A percentile compares a stretch with the other conserved stretches of the same genome.
Conservation (phyloP, 331 rosid genomes). For the Malus hybrid region DNA sequence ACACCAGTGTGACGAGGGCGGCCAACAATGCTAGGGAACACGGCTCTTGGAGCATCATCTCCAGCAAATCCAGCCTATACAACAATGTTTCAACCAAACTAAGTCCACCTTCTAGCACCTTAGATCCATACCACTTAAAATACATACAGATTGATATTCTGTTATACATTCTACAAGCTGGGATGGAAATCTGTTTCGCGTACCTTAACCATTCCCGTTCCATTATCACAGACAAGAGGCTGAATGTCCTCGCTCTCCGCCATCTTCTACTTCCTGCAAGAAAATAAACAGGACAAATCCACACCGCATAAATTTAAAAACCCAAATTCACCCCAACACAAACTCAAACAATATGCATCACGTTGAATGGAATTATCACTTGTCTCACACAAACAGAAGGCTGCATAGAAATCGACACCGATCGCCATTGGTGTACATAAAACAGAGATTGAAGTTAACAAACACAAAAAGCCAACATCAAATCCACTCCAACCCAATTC, state of each 20-base stretch:
- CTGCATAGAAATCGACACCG: neutral
- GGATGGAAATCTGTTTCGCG: neutral
- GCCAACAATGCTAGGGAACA: slow-evolving; percentile 20
- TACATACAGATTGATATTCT: neutral
- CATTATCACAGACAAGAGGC: slow-evolving; percentile 39
- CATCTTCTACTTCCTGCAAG: slow-evolving; percentile 24
- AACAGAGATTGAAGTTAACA: neutral
- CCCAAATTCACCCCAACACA: neutral
- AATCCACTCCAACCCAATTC: neutral
- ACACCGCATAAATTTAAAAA: neutral
- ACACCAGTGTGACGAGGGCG: neutral
- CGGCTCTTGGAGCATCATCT: slow-evolving; percentile 22
- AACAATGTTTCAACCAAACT: neutral
- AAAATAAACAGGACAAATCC: neutral
- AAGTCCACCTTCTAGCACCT: neutral
- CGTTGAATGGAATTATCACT: neutral
- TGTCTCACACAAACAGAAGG: neutral
- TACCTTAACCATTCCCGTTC: slow-evolving; percentile 38
- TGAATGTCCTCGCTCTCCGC: slow-evolving; percentile 33
- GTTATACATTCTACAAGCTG: neutral
- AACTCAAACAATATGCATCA: neutral
- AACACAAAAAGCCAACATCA: neutral
- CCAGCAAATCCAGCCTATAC: slow-evolving; percentile 24
- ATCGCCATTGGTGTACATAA: neutral
- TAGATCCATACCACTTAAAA: neutral